Conservation (phyloP, 345 rosid genomes). For the Dipteronia sinensis region DNA sequence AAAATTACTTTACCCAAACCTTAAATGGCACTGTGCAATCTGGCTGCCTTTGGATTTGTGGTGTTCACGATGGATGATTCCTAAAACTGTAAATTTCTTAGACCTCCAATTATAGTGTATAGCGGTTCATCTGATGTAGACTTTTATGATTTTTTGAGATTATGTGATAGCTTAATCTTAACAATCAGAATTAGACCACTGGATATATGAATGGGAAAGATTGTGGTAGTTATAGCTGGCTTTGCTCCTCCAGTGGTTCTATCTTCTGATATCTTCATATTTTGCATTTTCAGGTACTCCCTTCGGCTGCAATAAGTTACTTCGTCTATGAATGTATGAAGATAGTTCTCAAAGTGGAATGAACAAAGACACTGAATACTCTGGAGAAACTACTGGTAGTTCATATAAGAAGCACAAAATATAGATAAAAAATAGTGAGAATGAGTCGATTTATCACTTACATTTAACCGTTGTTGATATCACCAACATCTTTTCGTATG, state of each 20-base stretch:
- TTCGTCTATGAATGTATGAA: conserved; percentile 88
- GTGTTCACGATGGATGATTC: background rate
- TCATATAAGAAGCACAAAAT: conserved; percentile 23
- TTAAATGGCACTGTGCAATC: background rate
- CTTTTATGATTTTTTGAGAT: background rate
- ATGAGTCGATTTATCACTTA: conserved; percentile 13
- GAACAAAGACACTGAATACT: conserved; percentile 28
- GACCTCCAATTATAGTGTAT: background rate
- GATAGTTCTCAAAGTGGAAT: conserved; percentile 72
- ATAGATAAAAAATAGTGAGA: conserved; percentile 27
- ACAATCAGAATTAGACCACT: background rate
- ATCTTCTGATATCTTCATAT: conserved; percentile 1
- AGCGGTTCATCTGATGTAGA: background rate
- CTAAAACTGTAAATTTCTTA: background rate
- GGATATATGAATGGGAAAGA: background rate
- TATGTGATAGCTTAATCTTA: background rate
- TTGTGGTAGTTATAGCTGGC: background rate
- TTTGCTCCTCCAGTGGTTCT: background rate
- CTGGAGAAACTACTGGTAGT: conserved; percentile 16
- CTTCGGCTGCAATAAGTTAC: conserved; percentile 82
- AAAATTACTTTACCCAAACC: background rate
- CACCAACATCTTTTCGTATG: conserved; percentile 16
- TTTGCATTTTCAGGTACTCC: conserved; percentile 67
- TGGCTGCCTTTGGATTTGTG: background rate
- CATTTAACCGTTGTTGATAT: conserved; percentile 21